Base-by-base conservation (phyloP, 169 alveolate genomes). In the Plasmodium berghei region DNA sequence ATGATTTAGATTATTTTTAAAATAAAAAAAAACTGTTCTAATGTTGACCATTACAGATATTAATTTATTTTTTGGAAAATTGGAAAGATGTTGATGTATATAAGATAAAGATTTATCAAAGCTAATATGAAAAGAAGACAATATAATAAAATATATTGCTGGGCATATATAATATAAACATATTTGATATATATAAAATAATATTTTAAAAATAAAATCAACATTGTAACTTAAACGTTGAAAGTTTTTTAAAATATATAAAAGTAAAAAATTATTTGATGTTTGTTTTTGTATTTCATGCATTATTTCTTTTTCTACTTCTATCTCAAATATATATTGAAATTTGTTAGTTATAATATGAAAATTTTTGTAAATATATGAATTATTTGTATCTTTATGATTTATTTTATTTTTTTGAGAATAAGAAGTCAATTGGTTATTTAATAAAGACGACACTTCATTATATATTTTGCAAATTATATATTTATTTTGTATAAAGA, bases 301-400 rank as follows among this genome's bases (percentile, higher is more conserved):
- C 34, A 80, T 12, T n/a, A 80, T 64, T 48, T 80, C 55, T 56
- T 80, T 80, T 80, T 80, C 90, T 28, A 67, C 61, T 71, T 80
- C 85, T 28, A 80, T 80, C 56, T 80, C 90, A 58, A 80, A 80
- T 5, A 80, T 3, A 26, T 66, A 67, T 49, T 80, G 80, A 45
- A 73, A 14, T 20, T 67, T 42, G 28, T 34, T 16, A 2, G 18
- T 9, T 18, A 69, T 3, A 5, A 1, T 45, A 40, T 18, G 4
- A 9, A 9, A 46, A 18, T 62, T 9, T 6, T 67, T 74, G 63
- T 12, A 18, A 12, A 14, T 20, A n/a, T 8, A n/a, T n/a, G 18
- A 2, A 5, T 16, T 28, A 14, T 20, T 22, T 49, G 6, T 0
- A n/a, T 14, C n/a, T 0, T 70, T 26, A 6, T 66, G 24, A 16